phyloP scores from a whole-genome alignment of 2,329 filamentous ascomycete species.

The Ciborinia camelliae region DNA sequence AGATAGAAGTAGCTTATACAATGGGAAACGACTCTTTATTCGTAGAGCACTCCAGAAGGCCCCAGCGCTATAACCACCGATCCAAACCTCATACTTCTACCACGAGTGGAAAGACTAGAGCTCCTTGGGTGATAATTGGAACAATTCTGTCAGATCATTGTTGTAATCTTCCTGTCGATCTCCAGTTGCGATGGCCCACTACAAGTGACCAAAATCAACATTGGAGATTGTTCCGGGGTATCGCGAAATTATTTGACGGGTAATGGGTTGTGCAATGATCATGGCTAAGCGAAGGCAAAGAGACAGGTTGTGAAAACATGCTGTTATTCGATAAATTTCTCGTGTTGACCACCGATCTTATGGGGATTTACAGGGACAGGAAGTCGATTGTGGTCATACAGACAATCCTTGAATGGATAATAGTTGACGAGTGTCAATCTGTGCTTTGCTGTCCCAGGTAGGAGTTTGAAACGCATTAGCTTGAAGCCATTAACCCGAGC shows the following conservation, averaged over 20 bases:
- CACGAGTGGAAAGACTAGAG: neutral
- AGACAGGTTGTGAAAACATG: neutral
- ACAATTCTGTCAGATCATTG: no score
- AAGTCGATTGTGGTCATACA: neutral
- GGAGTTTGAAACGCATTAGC: neutral
- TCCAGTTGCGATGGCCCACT: neutral
- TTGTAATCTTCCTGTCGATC: neutral
- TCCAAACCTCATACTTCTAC: neutral
- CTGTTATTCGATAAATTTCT: neutral
- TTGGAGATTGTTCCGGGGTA: neutral
- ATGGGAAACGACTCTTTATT: neutral
- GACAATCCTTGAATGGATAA: conserved; percentile 9
- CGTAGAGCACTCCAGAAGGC: no score
- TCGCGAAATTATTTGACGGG: neutral
- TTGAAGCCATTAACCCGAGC: conserved; percentile 14
- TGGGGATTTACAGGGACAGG: neutral
- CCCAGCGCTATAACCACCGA: neutral
- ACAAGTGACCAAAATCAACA: neutral
- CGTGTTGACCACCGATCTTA: neutral
- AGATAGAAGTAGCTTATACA: neutral
- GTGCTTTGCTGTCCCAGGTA: neutral
- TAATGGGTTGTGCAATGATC: neutral
- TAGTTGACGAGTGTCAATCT: neutral
- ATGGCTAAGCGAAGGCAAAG: neutral
- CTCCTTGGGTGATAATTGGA: neutral